Conservation (phyloP, 805 yeast genomes). For the Yarrowia divulgata region DNA sequence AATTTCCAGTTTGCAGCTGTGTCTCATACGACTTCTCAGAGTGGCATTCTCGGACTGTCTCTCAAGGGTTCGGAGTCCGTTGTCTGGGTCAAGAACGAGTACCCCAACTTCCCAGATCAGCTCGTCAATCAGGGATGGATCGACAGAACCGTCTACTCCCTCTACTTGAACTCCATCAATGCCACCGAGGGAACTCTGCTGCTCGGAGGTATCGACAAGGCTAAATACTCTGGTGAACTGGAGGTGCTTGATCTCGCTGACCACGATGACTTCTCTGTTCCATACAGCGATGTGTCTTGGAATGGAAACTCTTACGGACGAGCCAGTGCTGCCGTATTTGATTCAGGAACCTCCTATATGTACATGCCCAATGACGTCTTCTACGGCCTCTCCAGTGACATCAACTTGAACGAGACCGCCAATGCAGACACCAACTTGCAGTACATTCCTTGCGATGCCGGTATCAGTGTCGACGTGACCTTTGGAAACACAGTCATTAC, state of each 20-base stretch:
- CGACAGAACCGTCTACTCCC: constrained; percentile 54
- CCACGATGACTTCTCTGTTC: constrained; percentile 43
- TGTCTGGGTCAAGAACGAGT: constrained; percentile 24
- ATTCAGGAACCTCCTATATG: constrained; percentile 63
- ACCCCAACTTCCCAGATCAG: constrained; percentile 45
- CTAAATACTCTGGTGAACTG: constrained; percentile 53
- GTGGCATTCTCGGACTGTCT: constrained; percentile 42
- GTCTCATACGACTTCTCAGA: neutral
- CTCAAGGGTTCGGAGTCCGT: constrained; percentile 41
- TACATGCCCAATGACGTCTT: constrained; percentile 54
- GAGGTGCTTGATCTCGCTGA: constrained; percentile 45
- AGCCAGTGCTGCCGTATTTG: constrained; percentile 54
- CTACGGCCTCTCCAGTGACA: constrained; percentile 1
- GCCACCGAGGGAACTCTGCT: constrained; percentile 50
- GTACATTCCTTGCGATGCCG: constrained; percentile 31
- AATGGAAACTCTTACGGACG: constrained; percentile 17
- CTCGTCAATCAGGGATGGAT: constrained; percentile 52
- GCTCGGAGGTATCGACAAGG: constrained; percentile 55
- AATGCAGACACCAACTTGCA: constrained; percentile 38
- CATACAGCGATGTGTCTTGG: constrained; percentile 26
- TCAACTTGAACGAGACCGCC: constrained; percentile 7
- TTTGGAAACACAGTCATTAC: neutral
- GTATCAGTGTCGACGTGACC: constrained; percentile 42
- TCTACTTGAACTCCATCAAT: constrained; percentile 51
- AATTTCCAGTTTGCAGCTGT: constrained; percentile 42